Evolutionary conservation across 305 asterid species (phyloP), one percentile per base, ranked within the genome.

Genomic region (Ilex paraguariensis): DNA sequence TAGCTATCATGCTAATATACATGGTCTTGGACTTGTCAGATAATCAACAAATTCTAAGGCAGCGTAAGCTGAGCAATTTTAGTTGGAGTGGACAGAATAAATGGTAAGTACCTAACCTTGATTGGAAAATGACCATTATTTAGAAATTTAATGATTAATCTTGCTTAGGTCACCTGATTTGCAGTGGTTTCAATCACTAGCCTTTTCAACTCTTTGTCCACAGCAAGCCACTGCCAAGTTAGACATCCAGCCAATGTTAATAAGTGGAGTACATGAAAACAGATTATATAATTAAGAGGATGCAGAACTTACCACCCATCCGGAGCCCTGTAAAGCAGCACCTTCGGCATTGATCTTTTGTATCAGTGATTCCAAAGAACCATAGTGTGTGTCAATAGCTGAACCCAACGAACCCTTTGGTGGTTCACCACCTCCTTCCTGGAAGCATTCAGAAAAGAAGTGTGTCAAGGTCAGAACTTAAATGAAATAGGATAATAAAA

Each of bases 291-390:
- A 21, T 52, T 36, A 50, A 8, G 0, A 56, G 40, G 17, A 8
- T 0, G 7, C 15, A 56, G 54, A 39, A 71, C 72, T 36, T 54
- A 77, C 79, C 68, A 66, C 79, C 82, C 82, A 77, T 60, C 82
- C 82, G 17, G 82, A 77, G 28, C 82, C 82, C 68, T 77, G 82
- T 39, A 77, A 44, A 70, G 75, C 77, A 31, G 79, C 74, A 50
- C 80, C 82, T 55, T 74, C 80, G 10, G 72, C 70, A 32, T 77
- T 74, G 70, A 74, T 70, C 55, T 61, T 70, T 39, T 73, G 57
- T 17, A 77, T 65, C 21, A 64, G 45, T 42, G 44, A 53, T 53
- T 77, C 77, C 59, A 74, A 15, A 12, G 77, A 70, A 42, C 75
- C 77, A 31, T 66, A 74, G 57, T 70, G 36, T 0, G 14, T 31